Evolutionary conservation across 306 rosid species (phyloP).

Genomic region (Spatholobus suberectus): DNA sequence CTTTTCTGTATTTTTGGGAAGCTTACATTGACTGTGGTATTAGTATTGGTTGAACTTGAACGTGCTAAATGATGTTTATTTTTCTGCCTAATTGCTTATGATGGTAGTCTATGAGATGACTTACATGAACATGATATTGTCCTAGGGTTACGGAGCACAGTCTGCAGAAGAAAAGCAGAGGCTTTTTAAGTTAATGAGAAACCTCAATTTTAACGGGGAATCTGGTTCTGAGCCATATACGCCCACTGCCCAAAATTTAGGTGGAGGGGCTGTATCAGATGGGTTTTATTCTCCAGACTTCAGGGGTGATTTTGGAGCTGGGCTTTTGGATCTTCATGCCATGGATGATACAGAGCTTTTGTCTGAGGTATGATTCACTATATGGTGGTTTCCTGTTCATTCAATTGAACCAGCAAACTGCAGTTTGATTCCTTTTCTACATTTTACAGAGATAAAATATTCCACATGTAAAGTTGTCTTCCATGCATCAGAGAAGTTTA

Average conservation of each 20-base stretch:
- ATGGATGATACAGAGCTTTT: slow-evolving; percentile 99
- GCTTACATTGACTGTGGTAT: slow-evolving; percentile 22
- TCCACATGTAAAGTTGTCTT: background rate
- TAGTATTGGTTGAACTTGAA: slow-evolving; percentile 5
- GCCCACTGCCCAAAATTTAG: slow-evolving; percentile 70
- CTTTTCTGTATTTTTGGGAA: background rate
- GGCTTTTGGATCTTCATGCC: slow-evolving; percentile 97
- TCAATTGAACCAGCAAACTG: background rate
- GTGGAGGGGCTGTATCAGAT: slow-evolving; percentile 65
- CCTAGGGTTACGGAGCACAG: slow-evolving; percentile 91
- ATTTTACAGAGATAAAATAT: slow-evolving; percentile 3
- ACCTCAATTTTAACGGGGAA: slow-evolving; percentile 92
- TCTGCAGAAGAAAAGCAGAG: slow-evolving; percentile 97
- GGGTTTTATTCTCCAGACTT: slow-evolving; percentile 86
- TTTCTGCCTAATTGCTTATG: slow-evolving; percentile 6
- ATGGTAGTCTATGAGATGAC: slow-evolving; percentile 32
- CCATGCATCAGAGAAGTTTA: slow-evolving; percentile 11
- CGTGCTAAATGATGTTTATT: background rate
- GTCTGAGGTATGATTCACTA: slow-evolving; percentile 67
- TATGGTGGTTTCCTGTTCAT: slow-evolving; percentile 5
- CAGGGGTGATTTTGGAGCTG: slow-evolving; percentile 96
- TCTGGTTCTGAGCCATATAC: slow-evolving; percentile 82
- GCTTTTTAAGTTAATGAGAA: slow-evolving; percentile 89
- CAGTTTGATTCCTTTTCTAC: slow-evolving; percentile 6
- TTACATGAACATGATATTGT: slow-evolving; percentile 42